Percentiles rank a stretch among this genome's conserved stretches.
phyloP scores from a whole-genome alignment of 2,329 filamentous ascomycete genomes.

The Fusarium verticillioides region DNA sequence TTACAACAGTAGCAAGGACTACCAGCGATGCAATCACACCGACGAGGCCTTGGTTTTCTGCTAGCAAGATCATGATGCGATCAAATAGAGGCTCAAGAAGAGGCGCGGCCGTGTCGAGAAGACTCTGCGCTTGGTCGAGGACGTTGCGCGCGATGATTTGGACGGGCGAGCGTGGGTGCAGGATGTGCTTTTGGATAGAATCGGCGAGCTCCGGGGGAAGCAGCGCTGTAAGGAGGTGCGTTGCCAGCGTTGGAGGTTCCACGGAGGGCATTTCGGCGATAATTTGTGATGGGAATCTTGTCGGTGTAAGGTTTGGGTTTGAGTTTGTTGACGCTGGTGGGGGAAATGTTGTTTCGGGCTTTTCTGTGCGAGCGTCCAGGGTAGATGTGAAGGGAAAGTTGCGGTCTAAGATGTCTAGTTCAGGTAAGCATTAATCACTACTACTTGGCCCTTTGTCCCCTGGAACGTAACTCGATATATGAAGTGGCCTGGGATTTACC shows the following conservation, averaged over 20 bases:
- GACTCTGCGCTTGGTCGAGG: slow-evolving; percentile 43
- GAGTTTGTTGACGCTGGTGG: slow-evolving; percentile 6
- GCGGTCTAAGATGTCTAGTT: slow-evolving; percentile 20
- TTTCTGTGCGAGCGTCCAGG: slow-evolving; percentile 26
- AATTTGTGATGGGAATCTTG: neutral
- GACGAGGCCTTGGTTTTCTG: slow-evolving; percentile 50
- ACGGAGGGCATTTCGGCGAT: slow-evolving; percentile 40
- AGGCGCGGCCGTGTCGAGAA: slow-evolving; percentile 51
- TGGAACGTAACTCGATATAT: neutral
- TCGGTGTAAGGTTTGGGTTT: slow-evolving; percentile 8
- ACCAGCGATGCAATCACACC: slow-evolving; percentile 49
- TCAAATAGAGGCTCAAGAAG: slow-evolving; percentile 58
- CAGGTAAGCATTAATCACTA: neutral
- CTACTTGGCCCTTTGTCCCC: neutral
- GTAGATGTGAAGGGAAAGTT: slow-evolving; percentile 27
- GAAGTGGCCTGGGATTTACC: neutral
- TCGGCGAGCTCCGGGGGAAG: slow-evolving; percentile 58
- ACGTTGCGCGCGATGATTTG: slow-evolving; percentile 54
- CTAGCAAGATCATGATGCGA: slow-evolving; percentile 49
- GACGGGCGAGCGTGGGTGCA: slow-evolving; percentile 58
- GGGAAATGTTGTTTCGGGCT: slow-evolving; percentile 29
- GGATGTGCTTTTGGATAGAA: slow-evolving; percentile 59
- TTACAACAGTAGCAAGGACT: slow-evolving; percentile 63
- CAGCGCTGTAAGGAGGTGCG: slow-evolving; percentile 53
- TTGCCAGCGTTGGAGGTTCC: slow-evolving; percentile 46